Percentiles rank a stretch among this genome's conserved stretches.
These are phyloP conservation scores for Mortierella alpina DNA, from an alignment of 192 early-diverging fungal genomes.

Conservation along the genomic window DNA sequence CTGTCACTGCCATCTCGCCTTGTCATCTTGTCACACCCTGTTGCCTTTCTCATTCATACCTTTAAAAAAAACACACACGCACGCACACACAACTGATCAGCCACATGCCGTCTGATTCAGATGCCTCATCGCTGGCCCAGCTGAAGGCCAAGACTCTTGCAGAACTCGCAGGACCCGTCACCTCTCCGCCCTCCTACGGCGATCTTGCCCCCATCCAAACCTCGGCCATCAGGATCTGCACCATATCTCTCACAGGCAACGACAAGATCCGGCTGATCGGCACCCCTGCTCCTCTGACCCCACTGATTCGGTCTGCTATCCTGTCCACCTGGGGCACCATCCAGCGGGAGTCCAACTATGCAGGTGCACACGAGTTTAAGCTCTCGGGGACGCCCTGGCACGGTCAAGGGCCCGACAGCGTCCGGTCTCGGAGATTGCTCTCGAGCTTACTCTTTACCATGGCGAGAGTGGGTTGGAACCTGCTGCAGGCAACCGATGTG, in stretches of 20 bases:
- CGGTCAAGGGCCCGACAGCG: slow-evolving; percentile 1
- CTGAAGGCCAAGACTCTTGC: too few species aligned
- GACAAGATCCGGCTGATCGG: slow-evolving; percentile 33
- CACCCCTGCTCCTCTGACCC: slow-evolving; percentile 5
- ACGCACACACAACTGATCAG: too few species aligned
- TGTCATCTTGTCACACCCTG: background rate
- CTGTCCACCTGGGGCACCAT: slow-evolving; percentile 13
- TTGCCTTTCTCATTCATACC: too few species aligned
- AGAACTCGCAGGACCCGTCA: too few species aligned
- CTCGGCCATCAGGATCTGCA: slow-evolving; percentile 7
- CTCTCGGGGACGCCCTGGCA: slow-evolving; percentile 9
- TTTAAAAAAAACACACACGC: too few species aligned
- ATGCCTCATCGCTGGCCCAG: too few species aligned
- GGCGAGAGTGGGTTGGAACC: slow-evolving; percentile 19
- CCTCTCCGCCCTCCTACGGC: background rate
- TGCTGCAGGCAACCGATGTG: slow-evolving; percentile 11
- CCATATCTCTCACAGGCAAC: slow-evolving; percentile 6
- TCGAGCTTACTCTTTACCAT: background rate
- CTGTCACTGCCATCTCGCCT: too few species aligned
- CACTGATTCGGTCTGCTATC: slow-evolving; percentile 13
- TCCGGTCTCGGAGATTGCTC: slow-evolving; percentile 9
- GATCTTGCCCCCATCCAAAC: background rate
- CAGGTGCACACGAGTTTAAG: slow-evolving; percentile 25
- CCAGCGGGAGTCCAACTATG: slow-evolving; percentile 11
- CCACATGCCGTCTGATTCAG: too few species aligned